Evolutionary conservation across 2,329 filamentous ascomycete species (phyloP), one percentile per base, ranked within the genome.

Genomic region (Diplodia mutila): DNA sequence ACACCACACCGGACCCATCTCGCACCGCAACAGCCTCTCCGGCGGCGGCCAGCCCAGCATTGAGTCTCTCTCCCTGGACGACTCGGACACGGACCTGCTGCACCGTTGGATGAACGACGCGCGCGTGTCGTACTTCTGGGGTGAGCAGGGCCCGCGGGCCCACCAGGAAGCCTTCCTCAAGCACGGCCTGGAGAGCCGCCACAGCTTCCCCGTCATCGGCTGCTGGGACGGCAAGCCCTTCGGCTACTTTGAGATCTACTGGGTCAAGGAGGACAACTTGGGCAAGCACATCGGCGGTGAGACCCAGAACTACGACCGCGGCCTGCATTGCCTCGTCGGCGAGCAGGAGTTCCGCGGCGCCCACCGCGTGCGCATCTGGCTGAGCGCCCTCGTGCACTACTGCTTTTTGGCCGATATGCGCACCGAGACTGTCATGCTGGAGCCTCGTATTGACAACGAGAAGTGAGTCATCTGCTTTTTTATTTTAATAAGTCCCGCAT

Each of bases 231-330:
- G 93, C 12, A 90, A 94, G 69, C 94, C 94, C 0, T 99, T 98
- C 80, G 95, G 93, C 0, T 99, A 96, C 77, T 97, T 99, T 76
- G 95, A 99, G 81, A 86, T 99, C 39, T 99, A 99, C 81, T 99
- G 95, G 94, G 93, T 95, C 3, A 97, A 97, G 75, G 95, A 99
- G 76, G 95, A 98, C 75, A 81, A 84, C 0, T 78, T 99, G 0
- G 93, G 92, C 0, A 86, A 85, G 57, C 85, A 92, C 70, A 79
- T 96, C 4, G 89, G 77, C 0, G 85, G 85, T 25, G 85, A 86
- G 3, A 87, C 89, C 0, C 87, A 86, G 8, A 91, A 97, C 73
- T 98, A 91, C 79, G 94, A 98, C 73, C 85, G 95, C 7, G 95
- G 95, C 0, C 81, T 98, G 21, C 95, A 99, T 75, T 88, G 95